Conservation (phyloP, 2,329 filamentous ascomycete genomes). For the Polychaeton citri region DNA sequence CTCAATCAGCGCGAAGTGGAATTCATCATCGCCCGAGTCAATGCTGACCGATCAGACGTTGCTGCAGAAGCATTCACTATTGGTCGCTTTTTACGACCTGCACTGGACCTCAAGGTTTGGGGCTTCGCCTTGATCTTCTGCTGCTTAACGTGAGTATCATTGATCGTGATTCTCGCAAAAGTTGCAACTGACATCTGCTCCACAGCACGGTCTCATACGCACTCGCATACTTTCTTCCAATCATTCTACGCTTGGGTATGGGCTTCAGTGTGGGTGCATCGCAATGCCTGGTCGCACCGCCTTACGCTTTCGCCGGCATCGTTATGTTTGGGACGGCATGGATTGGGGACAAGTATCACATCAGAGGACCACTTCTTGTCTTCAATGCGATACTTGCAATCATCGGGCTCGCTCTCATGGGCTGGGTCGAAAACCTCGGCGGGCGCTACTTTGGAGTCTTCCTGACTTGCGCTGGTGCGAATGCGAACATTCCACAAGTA, state of each 20-base stretch:
- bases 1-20: slow-evolving; percentile 29
- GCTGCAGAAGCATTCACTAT: slow-evolving; percentile 33
- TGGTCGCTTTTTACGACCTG: slow-evolving; percentile 34
- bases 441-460: slow-evolving; percentile 65
- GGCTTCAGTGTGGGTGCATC: slow-evolving; percentile 49
- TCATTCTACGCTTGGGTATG: slow-evolving; percentile 53
- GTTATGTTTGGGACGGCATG: slow-evolving; percentile 48
- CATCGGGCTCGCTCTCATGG: slow-evolving; percentile 60
- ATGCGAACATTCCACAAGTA: slow-evolving; percentile 52
- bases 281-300: slow-evolving; percentile 60
- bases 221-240: slow-evolving; percentile 65
- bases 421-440: slow-evolving; percentile 43
- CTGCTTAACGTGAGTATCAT: slow-evolving; percentile 39
- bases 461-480: slow-evolving; percentile 58
- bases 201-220: slow-evolving; percentile 52
- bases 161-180: background rate
- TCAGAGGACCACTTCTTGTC: slow-evolving; percentile 52
- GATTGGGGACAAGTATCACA: slow-evolving; percentile 51
- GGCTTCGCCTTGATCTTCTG: slow-evolving; percentile 41
- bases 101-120: slow-evolving; percentile 40
- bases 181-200: background rate
- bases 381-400: slow-evolving; percentile 50
- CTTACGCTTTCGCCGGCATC: slow-evolving; percentile 52
- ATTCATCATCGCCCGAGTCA: slow-evolving; percentile 35
- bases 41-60: slow-evolving; percentile 38